Evolutionary conservation across 2,329 filamentous ascomycete species (phyloP), one percentile per base, ranked within the genome.

Genomic region (Aspergillus caelatus): DNA sequence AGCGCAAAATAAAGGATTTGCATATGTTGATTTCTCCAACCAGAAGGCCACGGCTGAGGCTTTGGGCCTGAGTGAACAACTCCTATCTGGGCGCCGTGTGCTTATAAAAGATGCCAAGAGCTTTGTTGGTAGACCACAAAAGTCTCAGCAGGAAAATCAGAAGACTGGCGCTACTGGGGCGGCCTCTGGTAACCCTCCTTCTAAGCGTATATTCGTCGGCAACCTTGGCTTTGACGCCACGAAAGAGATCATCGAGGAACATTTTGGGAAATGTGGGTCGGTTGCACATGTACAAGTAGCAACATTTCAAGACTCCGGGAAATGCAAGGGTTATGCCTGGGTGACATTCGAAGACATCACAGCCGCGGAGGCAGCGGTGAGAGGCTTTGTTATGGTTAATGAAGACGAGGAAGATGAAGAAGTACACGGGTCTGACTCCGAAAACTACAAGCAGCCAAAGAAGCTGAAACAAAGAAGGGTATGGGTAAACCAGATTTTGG

Each of bases 311-410:
- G 96, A 99, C 77, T 90, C 90, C 23, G 95, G 95, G 50, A 99
- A 98, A 81, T 99, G 95, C 83, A 98, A 98, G 81, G 96, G 95
- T 21, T 99, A 91, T 80, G 95, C 90, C 7, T 99, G 95, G 94
- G 88, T 99, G 65, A 92, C 92, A 65, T 99, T 98, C 79, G 89
- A 90, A 74, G 89, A 93, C 57, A 75, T 94, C 12, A 88, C 91
- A 62, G 86, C 90, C 0, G 93, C 93, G 0, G 87, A 89, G 57
- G 86, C 85, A 72, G 92, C 91, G 4, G 93, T 96, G 68, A 89
- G 89, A 75, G 94, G 94, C 0, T 97, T 91, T 71, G 85, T 93
- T 64, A 88, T 88, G 79, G 85, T 93, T 39, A 70, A 78, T 58
- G 77, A 82, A 64, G 76, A 82, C 66, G 74, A 41, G 1, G 39